phyloP scores from a whole-genome alignment of 1,284 basidiomycete species.

The Leccinum pachyderme region DNA sequence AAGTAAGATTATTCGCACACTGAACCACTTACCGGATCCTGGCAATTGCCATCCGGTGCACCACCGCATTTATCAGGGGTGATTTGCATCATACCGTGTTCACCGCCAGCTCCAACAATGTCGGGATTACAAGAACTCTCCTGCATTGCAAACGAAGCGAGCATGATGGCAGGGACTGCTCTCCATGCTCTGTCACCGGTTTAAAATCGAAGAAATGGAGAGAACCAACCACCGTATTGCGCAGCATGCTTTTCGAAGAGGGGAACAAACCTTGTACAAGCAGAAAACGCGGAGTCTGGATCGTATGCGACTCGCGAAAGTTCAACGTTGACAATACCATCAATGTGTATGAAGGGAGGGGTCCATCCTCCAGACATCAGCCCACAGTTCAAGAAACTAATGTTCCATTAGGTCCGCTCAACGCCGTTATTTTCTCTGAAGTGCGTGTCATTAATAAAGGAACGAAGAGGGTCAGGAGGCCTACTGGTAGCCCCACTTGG shows the following conservation, averaged over 20 bases:
- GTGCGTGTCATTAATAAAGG: neutral
- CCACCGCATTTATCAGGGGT: conserved; percentile 75
- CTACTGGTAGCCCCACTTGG: conserved; percentile 45
- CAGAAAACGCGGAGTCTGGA: conserved; percentile 56
- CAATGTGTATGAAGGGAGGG: neutral
- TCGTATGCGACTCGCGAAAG: neutral
- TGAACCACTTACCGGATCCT: conserved; percentile 49
- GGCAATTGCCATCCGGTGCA: conserved; percentile 64
- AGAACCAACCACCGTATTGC: conserved; percentile 43
- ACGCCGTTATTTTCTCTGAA: conserved; percentile 36
- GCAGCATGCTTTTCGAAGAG: conserved; percentile 63
- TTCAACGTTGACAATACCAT: neutral
- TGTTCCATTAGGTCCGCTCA: conserved; percentile 66
- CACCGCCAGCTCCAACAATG: conserved; percentile 75
- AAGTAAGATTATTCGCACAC: neutral
- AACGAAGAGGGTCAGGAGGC: conserved; percentile 16
- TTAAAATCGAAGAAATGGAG: neutral
- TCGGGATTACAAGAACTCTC: conserved; percentile 71
- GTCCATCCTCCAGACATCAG: conserved; percentile 42
- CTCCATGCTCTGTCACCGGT: neutral
- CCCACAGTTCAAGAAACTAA: conserved; percentile 81
- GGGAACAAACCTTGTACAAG: conserved; percentile 53
- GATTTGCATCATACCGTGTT: conserved; percentile 86
- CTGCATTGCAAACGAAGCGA: conserved; percentile 86
- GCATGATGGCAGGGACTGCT: conserved; percentile 53